phyloP scores from a whole-genome alignment of 768 basidiomycete species.

The Suillus subaureus region DNA sequence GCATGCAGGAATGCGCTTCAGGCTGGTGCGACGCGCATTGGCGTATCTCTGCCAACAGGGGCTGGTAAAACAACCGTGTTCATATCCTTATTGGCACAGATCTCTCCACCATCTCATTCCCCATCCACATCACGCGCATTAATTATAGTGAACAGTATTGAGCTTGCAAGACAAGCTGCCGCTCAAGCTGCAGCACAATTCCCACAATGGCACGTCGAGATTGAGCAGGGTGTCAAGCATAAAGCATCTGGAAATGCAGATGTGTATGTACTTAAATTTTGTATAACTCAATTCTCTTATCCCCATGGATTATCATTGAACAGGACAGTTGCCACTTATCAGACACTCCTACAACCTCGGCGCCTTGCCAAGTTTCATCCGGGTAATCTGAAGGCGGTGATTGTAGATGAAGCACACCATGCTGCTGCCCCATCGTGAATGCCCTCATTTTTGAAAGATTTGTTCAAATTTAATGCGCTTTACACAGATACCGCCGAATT shows the following conservation, averaged over 20 bases:
- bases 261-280: conserved; percentile 50
- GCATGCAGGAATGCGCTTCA: conserved; percentile 74
- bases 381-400: conserved; percentile 64
- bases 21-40: conserved; percentile 72
- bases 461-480: conserved; percentile 14
- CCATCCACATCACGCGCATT: conserved; percentile 59
- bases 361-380: conserved; percentile 80
- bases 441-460: neutral
- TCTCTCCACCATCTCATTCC: conserved; percentile 47
- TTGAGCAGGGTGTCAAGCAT: conserved; percentile 84
- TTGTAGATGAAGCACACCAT: conserved; percentile 95
- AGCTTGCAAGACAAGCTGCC: conserved; percentile 88
- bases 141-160: conserved; percentile 87
- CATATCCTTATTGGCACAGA: conserved; percentile 72
- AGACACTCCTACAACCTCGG: conserved; percentile 68
- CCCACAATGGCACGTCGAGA: conserved; percentile 81
- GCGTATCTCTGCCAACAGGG: conserved; percentile 84
- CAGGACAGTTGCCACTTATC: conserved; percentile 88
- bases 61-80: conserved; percentile 93
- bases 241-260: conserved; percentile 81
- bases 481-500: conserved; percentile 72
- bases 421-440: conserved; percentile 88
- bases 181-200: conserved; percentile 65
- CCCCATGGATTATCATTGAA: conserved; percentile 2
- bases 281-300: neutral